These are phyloP conservation scores for Quercus alba DNA, from an alignment of 306 rosid species.

Conservation along the genomic window DNA sequence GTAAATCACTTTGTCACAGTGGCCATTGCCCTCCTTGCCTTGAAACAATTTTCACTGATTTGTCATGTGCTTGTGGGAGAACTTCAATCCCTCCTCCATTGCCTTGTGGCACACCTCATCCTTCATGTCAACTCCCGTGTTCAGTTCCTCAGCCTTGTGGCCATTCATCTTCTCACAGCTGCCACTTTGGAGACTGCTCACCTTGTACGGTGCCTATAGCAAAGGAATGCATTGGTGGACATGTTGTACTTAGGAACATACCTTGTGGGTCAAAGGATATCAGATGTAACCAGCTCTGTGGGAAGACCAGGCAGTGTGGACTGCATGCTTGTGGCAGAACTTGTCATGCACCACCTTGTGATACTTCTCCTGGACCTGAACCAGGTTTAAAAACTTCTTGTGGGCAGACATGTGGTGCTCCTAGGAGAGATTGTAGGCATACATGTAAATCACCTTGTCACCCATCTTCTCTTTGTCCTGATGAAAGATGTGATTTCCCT, in stretches of 20 bases:
- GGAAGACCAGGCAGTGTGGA: constrained; percentile 89
- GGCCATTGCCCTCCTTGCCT: constrained; percentile 96
- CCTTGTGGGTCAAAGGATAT: constrained; percentile 96
- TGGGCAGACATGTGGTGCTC: constrained; percentile 92
- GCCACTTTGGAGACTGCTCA: constrained; percentile 96
- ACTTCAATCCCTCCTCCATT: constrained; percentile 87
- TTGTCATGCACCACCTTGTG: constrained; percentile 81
- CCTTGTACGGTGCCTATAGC: constrained; percentile 92
- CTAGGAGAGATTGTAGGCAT: constrained; percentile 88
- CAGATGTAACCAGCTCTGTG: constrained; percentile 87
- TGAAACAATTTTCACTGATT: constrained; percentile 82
- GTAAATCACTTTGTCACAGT: constrained; percentile 81
- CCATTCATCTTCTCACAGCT: constrained; percentile 81
- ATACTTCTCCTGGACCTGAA: constrained; percentile 33
- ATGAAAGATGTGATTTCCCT: constrained; percentile 57
- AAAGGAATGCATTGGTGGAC: constrained; percentile 94
- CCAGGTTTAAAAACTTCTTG: constrained; percentile 58
- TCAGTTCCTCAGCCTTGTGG: constrained; percentile 87
- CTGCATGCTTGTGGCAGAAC: constrained; percentile 85
- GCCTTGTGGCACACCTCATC: constrained; percentile 85
- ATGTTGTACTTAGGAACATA: constrained; percentile 84
- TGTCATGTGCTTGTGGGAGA: constrained; percentile 82
- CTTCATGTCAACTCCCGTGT: constrained; percentile 87
- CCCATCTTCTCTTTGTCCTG: constrained; percentile 75
- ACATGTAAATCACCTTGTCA: constrained; percentile 81